Base-by-base conservation (phyloP, 1,284 basidiomycete genomes). In the Mycena citricolor region DNA sequence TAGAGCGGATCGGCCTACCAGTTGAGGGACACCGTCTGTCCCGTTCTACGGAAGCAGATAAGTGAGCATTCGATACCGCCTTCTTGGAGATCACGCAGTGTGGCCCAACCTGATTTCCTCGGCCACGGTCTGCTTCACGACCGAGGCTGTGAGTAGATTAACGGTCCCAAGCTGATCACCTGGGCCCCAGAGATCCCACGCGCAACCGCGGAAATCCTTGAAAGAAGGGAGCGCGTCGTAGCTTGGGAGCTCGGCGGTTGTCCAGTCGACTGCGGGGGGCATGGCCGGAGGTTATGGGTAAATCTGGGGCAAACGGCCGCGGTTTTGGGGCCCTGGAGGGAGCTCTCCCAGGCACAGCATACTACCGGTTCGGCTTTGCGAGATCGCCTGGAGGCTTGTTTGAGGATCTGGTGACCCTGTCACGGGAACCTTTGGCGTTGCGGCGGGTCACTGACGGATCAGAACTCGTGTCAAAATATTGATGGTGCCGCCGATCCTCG, bases 141-240 rank as follows among this genome's bases (percentile, higher is more conserved):
- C 71, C 7, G 77, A 73, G 14, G 79, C 74, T 3, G 85, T 86
- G 40, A 88, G 63, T 31, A 87, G 50, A 60, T 87, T 87, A 39
- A 87, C 66, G 2, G 83, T 87, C 5, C 85, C 85, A 10, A 88
- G 67, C 56, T 86, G 69, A 53, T 88, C 86, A 16, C 80, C 75
- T 29, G 70, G 62, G 16, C 84, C 84, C 83, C 84, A 88, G 4
- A 88, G 71, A 2, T 68, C 69, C 86, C 86, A 88, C 1, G 85
- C 85, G 51, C 81, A 85, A 7, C 82, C 83, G 7, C 67, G 59
- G 46, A 77, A 69, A 37, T 80, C 67, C 48, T 78, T 72, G 62
- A 76, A 84, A 21, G 58, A 54, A 11, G 83, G 81, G 1, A 86
- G 66, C 47, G 84, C 76, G 55, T 84, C 79, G 54, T 77, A 86